Base-by-base conservation (phyloP, 164 flowering plant genomes). In the Tinospora cordifolia region DNA sequence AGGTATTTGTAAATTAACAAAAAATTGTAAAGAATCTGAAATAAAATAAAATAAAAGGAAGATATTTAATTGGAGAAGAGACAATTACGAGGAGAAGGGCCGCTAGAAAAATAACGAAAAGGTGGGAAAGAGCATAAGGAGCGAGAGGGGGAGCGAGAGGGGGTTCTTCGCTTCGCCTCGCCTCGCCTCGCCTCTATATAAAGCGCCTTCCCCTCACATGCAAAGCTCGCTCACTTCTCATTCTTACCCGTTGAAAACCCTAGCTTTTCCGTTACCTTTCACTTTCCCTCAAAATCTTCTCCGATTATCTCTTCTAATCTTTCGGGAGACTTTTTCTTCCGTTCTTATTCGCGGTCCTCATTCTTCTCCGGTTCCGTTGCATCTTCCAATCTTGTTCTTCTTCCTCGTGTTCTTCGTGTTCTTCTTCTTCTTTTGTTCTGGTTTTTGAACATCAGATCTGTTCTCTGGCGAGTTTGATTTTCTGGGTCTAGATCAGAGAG, bases 171-270 rank as follows among this genome's bases (percentile, higher is more conserved):
- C n/a, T n/a, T n/a, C n/a, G n/a, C n/a, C 54, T 67, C 19, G 11
- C 22, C 69, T 30, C 21, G 15, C n/a, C n/a, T n/a, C n/a, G 51
- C 30, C 74, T 30, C 87, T 90, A 90, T 90, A 90, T 74, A 90
- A 84, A 60, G 19, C n/a, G 13, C 38, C 78, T 0, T 68, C 68
- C 13, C 71, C 78, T 38, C 63, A 75, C 92, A 81, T 87, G 87
- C 94, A 90, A 80, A 76, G 84, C 95, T 88, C 92, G 92, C 91
- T 69, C 79, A 75, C 46, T 40, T 39, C 69, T n/a, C 60, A 8
- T 54, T 47, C 54, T 47, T 4, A 13, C 54, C 14, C 15, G n/a
- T n/a, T n/a, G 0, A 47, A 47, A 47, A 30, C 36, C 36, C 54
- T 47, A 47, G 54, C 17, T 24, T 44, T 13, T 24, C n/a, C 1